phyloP scores from a whole-genome alignment of 2,329 filamentous ascomycete species.

The Biscogniauxia sp. region DNA sequence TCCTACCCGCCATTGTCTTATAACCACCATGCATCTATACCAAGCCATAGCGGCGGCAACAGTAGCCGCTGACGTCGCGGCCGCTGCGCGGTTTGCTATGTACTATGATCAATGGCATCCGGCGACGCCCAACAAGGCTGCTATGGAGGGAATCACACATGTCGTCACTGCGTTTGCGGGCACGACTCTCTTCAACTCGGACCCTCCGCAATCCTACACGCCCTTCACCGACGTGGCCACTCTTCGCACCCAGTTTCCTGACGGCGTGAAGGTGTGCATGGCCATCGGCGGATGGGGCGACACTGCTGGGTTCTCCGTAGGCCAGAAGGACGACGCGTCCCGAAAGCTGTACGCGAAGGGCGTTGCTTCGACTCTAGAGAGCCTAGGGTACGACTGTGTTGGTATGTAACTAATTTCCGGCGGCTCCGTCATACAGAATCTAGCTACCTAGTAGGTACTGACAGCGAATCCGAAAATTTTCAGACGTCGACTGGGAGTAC shows the following conservation, averaged over 20 bases:
- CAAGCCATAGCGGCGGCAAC: slow-evolving; percentile 13
- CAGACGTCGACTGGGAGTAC: slow-evolving; percentile 65
- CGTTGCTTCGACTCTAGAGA: slow-evolving; percentile 59
- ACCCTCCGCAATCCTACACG: slow-evolving; percentile 20
- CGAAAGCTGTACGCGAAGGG: slow-evolving; percentile 62
- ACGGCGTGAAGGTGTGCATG: slow-evolving; percentile 61
- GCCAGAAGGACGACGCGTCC: slow-evolving; percentile 48
- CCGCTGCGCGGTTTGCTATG: slow-evolving; percentile 25
- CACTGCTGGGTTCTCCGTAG: slow-evolving; percentile 58
- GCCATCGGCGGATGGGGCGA: slow-evolving; percentile 77
- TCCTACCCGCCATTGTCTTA: not conserved
- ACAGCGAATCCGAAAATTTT: not conserved
- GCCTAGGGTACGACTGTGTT: slow-evolving; percentile 66
- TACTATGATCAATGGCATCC: slow-evolving; percentile 30
- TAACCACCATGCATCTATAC: slow-evolving; percentile 21
- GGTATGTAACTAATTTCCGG: slow-evolving; percentile 39
- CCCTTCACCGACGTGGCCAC: slow-evolving; percentile 25
- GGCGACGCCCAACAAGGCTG: slow-evolving; percentile 14
- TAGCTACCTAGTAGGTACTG: too few species aligned
- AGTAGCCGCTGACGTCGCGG: slow-evolving; percentile 13
- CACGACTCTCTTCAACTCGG: slow-evolving; percentile 26
- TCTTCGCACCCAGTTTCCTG: slow-evolving; percentile 46
- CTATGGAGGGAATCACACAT: slow-evolving; percentile 29
- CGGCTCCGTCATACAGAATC: not conserved
- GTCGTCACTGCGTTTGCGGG: slow-evolving; percentile 31